These are phyloP conservation scores for Setaria italica DNA, from an alignment of 202 grass and related monocot species.

Conservation along the genomic window DNA sequence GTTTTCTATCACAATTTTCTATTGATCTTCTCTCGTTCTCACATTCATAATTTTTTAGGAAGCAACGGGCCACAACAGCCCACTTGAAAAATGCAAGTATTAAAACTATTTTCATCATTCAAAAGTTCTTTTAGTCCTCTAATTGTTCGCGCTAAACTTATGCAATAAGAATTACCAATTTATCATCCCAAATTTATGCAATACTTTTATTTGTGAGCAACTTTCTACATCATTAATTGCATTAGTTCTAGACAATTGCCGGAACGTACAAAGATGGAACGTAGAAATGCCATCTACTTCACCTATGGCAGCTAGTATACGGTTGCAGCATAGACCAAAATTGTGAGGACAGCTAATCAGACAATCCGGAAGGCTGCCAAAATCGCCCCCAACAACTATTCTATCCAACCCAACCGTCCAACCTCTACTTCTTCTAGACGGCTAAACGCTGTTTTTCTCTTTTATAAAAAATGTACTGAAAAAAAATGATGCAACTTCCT, in stretches of 20 bases:
- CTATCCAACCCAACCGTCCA: conserved; percentile 16
- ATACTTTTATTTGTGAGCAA: too few species aligned
- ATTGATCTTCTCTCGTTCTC: too few species aligned
- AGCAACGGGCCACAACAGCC: too few species aligned
- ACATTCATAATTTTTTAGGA: too few species aligned
- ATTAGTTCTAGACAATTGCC: not conserved
- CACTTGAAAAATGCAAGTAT: not conserved
- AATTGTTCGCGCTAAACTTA: too few species aligned
- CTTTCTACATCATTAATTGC: not conserved
- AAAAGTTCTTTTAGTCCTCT: not conserved
- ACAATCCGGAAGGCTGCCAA: not conserved
- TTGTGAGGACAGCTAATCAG: conserved; percentile 7
- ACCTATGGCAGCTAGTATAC: not conserved
- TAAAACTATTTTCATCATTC: not conserved
- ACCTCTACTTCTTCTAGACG: not conserved
- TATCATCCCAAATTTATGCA: too few species aligned
- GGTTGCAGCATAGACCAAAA: not conserved
- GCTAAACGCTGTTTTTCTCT: not conserved
- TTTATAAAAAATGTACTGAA: too few species aligned
- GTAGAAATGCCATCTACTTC: not conserved
- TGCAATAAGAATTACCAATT: too few species aligned
- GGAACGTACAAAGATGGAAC: not conserved
- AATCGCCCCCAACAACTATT: conserved; percentile 31
- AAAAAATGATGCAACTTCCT: conserved; percentile 10
- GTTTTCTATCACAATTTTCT: too few species aligned